phyloP scores from a whole-genome alignment of 2,329 filamentous ascomycete genomes.

The Shiraia bambusicola region DNA sequence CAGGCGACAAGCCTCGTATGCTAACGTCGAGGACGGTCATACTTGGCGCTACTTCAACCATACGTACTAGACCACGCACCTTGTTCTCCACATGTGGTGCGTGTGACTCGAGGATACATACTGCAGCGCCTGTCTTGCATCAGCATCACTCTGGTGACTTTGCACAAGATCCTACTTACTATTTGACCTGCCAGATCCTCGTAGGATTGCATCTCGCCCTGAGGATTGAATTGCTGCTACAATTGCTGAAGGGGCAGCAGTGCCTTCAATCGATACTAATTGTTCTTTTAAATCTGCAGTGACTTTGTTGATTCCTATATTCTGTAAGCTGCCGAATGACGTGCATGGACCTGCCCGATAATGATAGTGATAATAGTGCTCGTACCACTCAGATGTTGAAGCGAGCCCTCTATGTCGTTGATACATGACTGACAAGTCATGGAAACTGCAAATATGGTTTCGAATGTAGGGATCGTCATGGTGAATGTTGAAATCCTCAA shows the following conservation, averaged over 20 bases:
- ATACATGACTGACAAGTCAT: constrained; percentile 90
- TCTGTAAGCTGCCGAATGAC: constrained; percentile 25
- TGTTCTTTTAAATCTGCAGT: constrained; percentile 81
- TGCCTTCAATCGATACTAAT: constrained; percentile 81
- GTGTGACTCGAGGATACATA: constrained; percentile 93
- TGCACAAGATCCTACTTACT: constrained; percentile 57
- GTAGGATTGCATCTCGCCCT: constrained; percentile 89
- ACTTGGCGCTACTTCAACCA: constrained; percentile 83
- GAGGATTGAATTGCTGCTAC: constrained; percentile 86
- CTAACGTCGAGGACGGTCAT: constrained; percentile 86
- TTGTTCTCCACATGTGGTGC: constrained; percentile 61
- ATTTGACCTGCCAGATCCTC: constrained; percentile 82
- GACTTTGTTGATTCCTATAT: constrained; percentile 74
- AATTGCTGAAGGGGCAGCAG: constrained; percentile 86
- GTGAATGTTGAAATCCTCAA: constrained; percentile 8
- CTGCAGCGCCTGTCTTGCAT: constrained; percentile 65
- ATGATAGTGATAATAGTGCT: too few species aligned
- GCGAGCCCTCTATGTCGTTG: constrained; percentile 76
- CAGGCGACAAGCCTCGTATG: constrained; percentile 76
- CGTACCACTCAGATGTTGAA: constrained; percentile 70
- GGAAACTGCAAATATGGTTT: constrained; percentile 94
- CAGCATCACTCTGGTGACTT: neutral
- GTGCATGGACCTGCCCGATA: constrained; percentile 15
- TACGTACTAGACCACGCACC: constrained; percentile 83
- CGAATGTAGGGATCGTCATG: constrained; percentile 40